Percentiles rank a stretch among this genome's conserved stretches.
These are phyloP conservation scores for Yamadazyma phyllophila DNA, from an alignment of 805 yeast genomes.

Conservation along the genomic window DNA sequence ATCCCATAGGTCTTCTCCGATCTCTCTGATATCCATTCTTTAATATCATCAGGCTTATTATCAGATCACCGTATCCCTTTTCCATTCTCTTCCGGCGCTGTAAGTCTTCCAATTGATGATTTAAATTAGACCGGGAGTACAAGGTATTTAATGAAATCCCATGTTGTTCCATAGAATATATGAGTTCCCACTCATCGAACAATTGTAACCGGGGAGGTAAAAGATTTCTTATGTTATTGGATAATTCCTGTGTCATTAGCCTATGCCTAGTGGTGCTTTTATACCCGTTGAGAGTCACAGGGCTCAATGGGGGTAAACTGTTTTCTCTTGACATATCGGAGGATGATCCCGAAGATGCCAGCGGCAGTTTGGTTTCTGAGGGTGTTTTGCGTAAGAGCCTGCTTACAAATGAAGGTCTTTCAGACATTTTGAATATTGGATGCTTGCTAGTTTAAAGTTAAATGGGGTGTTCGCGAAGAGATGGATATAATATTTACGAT, in stretches of 20 bases:
- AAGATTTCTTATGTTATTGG: constrained; percentile 68
- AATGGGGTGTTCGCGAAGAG: constrained; percentile 5
- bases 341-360: background rate
- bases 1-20: constrained; percentile 55
- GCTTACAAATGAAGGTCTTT: constrained; percentile 4
- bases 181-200: constrained; percentile 70
- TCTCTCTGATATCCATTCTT: constrained; percentile 16
- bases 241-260: constrained; percentile 60
- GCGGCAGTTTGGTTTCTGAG: background rate
- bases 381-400: constrained; percentile 3
- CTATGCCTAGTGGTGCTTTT: constrained; percentile 52
- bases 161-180: constrained; percentile 86
- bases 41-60: constrained; percentile 33
- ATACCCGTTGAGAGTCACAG: constrained; percentile 62
- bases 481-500: background rate
- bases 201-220: constrained; percentile 80
- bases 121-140: constrained; percentile 55
- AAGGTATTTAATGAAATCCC: constrained; percentile 85
- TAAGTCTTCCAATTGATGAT: constrained; percentile 26
- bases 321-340: background rate
- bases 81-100: constrained; percentile 18
- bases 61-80: constrained; percentile 35
- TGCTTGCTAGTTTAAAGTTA: too few relatives aligned
- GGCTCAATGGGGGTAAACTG: constrained; percentile 48
- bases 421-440: background rate